Evolutionary conservation across 129 eudicot genomes (phyloP).

Genomic region (Chrysanthemum lavandulifolium): DNA sequence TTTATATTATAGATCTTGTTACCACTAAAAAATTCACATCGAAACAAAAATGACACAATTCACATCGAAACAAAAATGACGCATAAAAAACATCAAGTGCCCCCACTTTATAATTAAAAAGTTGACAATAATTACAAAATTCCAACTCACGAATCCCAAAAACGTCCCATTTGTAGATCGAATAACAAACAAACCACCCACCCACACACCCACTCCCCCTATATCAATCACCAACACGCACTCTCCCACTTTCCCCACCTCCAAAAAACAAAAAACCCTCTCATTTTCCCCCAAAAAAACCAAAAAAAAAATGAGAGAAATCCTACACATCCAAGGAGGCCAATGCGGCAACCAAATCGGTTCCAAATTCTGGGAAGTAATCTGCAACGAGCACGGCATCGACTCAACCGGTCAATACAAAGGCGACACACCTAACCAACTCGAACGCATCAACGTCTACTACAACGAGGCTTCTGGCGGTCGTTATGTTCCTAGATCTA

Average conservation of each 20-base stretch:
- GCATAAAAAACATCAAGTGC: too few relatives aligned
- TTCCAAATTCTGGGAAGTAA: constrained; percentile 82
- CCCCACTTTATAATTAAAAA: too few relatives aligned
- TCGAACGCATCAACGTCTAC: constrained; percentile 70
- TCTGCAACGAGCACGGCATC: constrained; percentile 77
- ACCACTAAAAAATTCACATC: too few relatives aligned
- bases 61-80: too few relatives aligned
- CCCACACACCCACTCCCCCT: too few relatives aligned
- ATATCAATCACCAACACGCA: background rate
- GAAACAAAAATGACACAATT: too few relatives aligned
- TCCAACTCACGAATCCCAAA: too few relatives aligned
- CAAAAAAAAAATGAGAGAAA: constrained; percentile 57
- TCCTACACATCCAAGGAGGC: constrained; percentile 78
- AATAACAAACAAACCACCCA: too few relatives aligned
- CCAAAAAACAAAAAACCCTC: constrained; percentile 11
- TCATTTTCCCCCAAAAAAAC: background rate
- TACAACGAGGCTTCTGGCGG: constrained; percentile 77
- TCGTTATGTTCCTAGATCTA: constrained; percentile 72
- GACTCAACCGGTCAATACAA: constrained; percentile 58
- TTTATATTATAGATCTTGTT: too few relatives aligned
- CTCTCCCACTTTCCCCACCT: background rate
- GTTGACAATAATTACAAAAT: too few relatives aligned
- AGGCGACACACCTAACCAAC: constrained; percentile 26
- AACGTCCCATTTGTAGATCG: too few relatives aligned
- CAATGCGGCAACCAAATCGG: constrained; percentile 90